Percentiles rank a stretch among this genome's conserved stretches.
These are phyloP conservation scores for Cnidoscolus chayamansa DNA, from an alignment of 441 rosid genomes.

Conservation along the genomic window DNA sequence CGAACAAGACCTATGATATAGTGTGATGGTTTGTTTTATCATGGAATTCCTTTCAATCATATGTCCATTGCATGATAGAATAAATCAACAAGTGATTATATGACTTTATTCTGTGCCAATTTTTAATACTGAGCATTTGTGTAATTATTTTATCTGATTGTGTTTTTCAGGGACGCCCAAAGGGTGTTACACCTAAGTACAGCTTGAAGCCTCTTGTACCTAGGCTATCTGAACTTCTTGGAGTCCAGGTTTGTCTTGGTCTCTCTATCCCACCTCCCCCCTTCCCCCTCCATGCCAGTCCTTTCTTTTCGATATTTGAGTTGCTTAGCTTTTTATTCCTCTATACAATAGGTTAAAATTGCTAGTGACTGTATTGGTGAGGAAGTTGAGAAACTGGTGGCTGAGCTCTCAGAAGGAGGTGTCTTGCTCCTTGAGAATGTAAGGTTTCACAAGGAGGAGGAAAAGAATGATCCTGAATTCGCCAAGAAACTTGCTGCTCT, in stretches of 20 bases:
- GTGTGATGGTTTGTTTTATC: background rate
- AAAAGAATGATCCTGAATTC: slow-evolving; percentile 94
- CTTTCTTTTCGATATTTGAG: background rate
- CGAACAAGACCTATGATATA: background rate
- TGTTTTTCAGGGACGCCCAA: slow-evolving; percentile 86
- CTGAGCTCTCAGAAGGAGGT: slow-evolving; percentile 67
- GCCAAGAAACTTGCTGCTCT: slow-evolving; percentile 92
- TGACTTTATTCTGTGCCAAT: background rate
- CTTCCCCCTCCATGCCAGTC: background rate
- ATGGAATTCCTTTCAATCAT: slow-evolving; percentile 1
- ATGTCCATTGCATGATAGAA: background rate
- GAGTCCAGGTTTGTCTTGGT: slow-evolving; percentile 50
- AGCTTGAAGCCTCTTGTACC: slow-evolving; percentile 96
- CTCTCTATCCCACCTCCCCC: background rate
- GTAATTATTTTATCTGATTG: slow-evolving; percentile 18
- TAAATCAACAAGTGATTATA: background rate
- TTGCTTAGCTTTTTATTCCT: slow-evolving; percentile 8
- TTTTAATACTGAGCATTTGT: background rate
- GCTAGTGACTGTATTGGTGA: slow-evolving; percentile 80
- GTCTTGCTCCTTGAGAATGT: slow-evolving; percentile 86
- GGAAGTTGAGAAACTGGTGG: slow-evolving; percentile 77
- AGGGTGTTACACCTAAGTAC: slow-evolving; percentile 93
- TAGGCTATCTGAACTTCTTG: slow-evolving; percentile 88
- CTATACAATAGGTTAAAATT: slow-evolving; percentile 61
- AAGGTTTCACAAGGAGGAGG: slow-evolving; percentile 88